These are phyloP conservation scores for Mortierella antarctica DNA, from an alignment of 192 early-diverging fungal genomes.

Conservation along the genomic window DNA sequence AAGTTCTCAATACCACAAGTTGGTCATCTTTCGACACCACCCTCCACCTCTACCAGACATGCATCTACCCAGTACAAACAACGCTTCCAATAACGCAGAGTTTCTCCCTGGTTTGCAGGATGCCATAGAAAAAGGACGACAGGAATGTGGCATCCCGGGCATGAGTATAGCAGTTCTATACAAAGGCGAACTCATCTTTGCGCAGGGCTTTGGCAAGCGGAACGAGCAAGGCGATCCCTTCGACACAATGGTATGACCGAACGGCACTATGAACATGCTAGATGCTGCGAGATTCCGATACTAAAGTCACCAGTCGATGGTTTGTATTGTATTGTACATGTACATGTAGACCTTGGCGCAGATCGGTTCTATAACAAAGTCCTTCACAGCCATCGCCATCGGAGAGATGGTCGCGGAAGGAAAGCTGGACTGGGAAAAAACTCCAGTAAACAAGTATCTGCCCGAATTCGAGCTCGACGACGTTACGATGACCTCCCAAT, in stretches of 20 bases:
- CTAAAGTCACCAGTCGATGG: too few species aligned
- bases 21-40: too few species aligned
- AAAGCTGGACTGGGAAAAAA: slow-evolving; percentile 21
- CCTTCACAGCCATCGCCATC: slow-evolving; percentile 1
- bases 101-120: neutral
- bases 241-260: too few species aligned
- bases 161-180: slow-evolving; percentile 13
- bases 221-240: neutral
- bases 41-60: too few species aligned
- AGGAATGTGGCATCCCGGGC: slow-evolving; percentile 11
- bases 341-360: slow-evolving; percentile 7
- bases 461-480: slow-evolving; percentile 17
- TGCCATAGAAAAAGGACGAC: neutral
- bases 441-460: slow-evolving; percentile 13
- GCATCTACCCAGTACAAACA: too few species aligned
- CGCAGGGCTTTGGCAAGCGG: slow-evolving; percentile 23
- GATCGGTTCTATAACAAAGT: slow-evolving; percentile 15
- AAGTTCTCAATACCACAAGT: too few species aligned
- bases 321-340: neutral
- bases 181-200: slow-evolving; percentile 13
- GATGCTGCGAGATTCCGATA: neutral
- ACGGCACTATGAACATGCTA: neutral
- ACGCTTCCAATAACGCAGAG: too few species aligned
- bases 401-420: slow-evolving; percentile 22
- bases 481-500: neutral